Conservation (phyloP, 176 grass and related monocot genomes). For the Puya raimondii region DNA sequence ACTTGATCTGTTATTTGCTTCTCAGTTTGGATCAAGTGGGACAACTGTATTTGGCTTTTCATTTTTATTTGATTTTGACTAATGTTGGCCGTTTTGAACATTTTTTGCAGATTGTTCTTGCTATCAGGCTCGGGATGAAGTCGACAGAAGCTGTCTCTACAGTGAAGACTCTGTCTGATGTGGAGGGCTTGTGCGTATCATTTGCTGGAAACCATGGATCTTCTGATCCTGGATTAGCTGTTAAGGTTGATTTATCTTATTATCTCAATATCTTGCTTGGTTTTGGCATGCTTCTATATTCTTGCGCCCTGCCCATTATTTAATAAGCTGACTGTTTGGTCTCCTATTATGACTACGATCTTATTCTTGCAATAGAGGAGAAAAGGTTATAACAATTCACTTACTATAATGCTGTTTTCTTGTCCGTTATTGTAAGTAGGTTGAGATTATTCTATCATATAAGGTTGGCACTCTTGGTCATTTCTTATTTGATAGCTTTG, state of each 20-base stretch:
- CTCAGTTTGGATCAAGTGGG: background rate
- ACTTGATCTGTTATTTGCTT: background rate
- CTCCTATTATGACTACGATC: too few species aligned
- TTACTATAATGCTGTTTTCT: too few species aligned
- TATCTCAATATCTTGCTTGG: background rate
- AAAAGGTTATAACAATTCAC: too few species aligned
- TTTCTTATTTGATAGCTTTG: too few species aligned
- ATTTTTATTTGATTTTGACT: background rate
- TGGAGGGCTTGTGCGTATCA: slow-evolving; percentile 63
- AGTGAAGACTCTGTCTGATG: slow-evolving; percentile 80
- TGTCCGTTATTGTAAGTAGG: too few species aligned
- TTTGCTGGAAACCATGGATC: slow-evolving; percentile 63
- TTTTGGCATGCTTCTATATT: background rate
- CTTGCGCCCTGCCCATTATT: too few species aligned
- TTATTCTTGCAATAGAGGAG: too few species aligned
- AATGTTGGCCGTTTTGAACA: background rate
- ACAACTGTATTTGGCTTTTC: background rate
- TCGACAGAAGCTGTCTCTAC: slow-evolving; percentile 42
- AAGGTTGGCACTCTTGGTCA: too few species aligned
- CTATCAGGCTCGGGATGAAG: slow-evolving; percentile 76
- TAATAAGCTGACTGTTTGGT: too few species aligned
- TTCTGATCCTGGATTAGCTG: slow-evolving; percentile 68
- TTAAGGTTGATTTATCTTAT: slow-evolving; percentile 41
- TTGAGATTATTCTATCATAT: too few species aligned
- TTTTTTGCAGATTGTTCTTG: slow-evolving; percentile 74